These are phyloP conservation scores for Eucalyptus polyanthemos DNA, from an alignment of 345 rosid genomes.

Conservation along the genomic window DNA sequence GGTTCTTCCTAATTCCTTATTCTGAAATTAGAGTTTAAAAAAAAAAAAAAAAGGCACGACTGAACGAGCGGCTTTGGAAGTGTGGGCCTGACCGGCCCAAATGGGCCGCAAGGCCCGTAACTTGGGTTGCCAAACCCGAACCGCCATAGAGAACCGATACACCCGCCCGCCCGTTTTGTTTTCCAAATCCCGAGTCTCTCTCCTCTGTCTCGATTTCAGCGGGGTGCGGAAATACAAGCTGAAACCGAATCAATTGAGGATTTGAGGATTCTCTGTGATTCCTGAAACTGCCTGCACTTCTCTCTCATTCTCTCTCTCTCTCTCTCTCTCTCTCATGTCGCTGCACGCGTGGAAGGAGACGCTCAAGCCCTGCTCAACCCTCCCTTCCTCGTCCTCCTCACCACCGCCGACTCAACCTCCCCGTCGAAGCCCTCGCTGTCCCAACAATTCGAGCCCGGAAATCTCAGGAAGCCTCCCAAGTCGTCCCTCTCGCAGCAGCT, in stretches of 20 bases:
- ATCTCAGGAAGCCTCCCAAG: slow-evolving; percentile 73
- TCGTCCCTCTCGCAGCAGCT: slow-evolving; percentile 68
- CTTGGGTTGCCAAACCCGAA: background rate
- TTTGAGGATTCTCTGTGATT: too few species aligned
- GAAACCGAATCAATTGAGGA: background rate
- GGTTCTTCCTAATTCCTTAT: background rate
- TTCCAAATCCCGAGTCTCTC: background rate
- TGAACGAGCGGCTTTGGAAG: background rate
- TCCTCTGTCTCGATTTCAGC: background rate
- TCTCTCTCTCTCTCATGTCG: slow-evolving; percentile 14
- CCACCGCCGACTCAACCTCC: slow-evolving; percentile 4
- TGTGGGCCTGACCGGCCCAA: background rate
- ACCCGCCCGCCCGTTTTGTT: background rate
- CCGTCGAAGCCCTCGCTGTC: slow-evolving; percentile 10
- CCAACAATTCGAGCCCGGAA: slow-evolving; percentile 23
- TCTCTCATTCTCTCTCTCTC: background rate
- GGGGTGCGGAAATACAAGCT: background rate
- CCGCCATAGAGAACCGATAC: background rate
- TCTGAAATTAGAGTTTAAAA: background rate
- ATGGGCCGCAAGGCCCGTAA: background rate
- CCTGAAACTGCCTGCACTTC: background rate
- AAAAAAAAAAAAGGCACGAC: background rate
- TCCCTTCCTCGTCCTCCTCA: background rate
- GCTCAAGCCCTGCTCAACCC: slow-evolving; percentile 49
- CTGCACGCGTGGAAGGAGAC: slow-evolving; percentile 52